These are phyloP conservation scores for Mycena vulgaris DNA, from an alignment of 768 basidiomycete species.

Conservation along the genomic window DNA sequence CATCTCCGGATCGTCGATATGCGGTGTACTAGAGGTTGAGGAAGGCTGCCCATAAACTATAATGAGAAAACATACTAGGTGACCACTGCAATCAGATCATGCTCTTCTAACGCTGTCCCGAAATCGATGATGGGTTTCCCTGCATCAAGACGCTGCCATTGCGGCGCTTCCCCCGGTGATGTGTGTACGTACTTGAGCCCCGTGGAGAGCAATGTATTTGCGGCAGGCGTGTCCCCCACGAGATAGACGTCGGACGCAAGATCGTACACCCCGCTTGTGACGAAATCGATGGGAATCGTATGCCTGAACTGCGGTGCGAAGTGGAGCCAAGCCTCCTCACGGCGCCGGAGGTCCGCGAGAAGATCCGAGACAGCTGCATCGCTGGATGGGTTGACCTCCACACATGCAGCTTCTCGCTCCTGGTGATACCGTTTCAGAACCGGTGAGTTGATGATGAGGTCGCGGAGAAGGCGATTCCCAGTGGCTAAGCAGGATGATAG, in stretches of 20 bases:
- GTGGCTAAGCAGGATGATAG: neutral
- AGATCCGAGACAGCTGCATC: neutral
- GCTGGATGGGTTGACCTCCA: slow-evolving; percentile 4
- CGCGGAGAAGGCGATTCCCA: slow-evolving; percentile 13
- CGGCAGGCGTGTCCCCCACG: neutral
- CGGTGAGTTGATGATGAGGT: slow-evolving; percentile 7
- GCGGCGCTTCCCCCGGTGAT: neutral
- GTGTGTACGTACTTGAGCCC: slow-evolving; percentile 19
- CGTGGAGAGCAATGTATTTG: neutral
- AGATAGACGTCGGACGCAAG: slow-evolving; percentile 10
- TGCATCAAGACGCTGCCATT: slow-evolving; percentile 8
- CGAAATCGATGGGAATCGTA: neutral
- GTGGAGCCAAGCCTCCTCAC: slow-evolving; percentile 19
- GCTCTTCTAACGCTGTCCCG: slow-evolving; percentile 27
- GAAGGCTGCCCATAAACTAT: neutral
- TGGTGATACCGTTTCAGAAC: slow-evolving; percentile 10
- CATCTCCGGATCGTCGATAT: neutral
- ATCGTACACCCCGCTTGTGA: slow-evolving; percentile 10
- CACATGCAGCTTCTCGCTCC: slow-evolving; percentile 4
- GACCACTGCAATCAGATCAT: slow-evolving; percentile 33
- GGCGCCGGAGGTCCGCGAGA: neutral
- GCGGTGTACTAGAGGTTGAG: neutral
- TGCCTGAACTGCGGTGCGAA: neutral
- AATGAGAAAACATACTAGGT: slow-evolving; percentile 19
- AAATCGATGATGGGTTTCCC: slow-evolving; percentile 29